A percentile compares a stretch with the other conserved stretches of the same genome.
phyloP scores from a whole-genome alignment of 108 stramenopile species.

The Fistulifera solaris region DNA sequence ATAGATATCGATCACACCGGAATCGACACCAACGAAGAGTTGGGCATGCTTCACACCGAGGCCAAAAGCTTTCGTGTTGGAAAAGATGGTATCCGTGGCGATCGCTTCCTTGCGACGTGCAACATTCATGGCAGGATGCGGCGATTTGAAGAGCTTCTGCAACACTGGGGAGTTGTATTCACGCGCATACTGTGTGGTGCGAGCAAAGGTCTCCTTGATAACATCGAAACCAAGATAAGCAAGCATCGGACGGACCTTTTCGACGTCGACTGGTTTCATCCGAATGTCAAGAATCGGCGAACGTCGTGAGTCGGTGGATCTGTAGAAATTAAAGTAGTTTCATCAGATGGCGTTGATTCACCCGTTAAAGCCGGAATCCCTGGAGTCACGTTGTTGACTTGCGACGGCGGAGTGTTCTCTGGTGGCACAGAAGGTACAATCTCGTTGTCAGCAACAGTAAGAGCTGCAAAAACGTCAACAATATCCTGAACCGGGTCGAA shows the following conservation, averaged over 20 bases:
- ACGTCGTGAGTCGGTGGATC: too few species aligned
- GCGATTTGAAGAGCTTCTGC: constrained; percentile 5
- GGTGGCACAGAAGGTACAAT: too few species aligned
- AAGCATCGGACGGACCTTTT: constrained; percentile 1
- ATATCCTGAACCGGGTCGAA: too few species aligned
- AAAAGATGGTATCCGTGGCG: constrained; percentile 15
- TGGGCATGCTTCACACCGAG: constrained; percentile 4
- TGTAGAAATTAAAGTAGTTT: too few species aligned
- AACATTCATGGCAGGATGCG: constrained; percentile 11
- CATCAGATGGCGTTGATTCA: too few species aligned
- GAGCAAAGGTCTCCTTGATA: constrained; percentile 7
- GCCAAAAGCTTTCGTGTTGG: constrained; percentile 5
- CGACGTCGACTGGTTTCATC: neutral
- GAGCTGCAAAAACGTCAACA: too few species aligned
- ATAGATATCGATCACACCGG: constrained; percentile 10
- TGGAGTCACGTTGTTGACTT: too few species aligned
- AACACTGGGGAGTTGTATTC: neutral
- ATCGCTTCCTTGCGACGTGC: constrained; percentile 8
- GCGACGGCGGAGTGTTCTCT: too few species aligned
- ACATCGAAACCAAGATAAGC: constrained; percentile 6
- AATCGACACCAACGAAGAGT: constrained; percentile 6
- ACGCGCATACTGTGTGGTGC: constrained; percentile 5
- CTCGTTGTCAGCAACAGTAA: too few species aligned
- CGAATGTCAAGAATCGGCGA: neutral
- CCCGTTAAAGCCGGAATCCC: too few species aligned